Conservation (phyloP, 805 yeast species). For the Wickerhamiella sergipiensis region DNA sequence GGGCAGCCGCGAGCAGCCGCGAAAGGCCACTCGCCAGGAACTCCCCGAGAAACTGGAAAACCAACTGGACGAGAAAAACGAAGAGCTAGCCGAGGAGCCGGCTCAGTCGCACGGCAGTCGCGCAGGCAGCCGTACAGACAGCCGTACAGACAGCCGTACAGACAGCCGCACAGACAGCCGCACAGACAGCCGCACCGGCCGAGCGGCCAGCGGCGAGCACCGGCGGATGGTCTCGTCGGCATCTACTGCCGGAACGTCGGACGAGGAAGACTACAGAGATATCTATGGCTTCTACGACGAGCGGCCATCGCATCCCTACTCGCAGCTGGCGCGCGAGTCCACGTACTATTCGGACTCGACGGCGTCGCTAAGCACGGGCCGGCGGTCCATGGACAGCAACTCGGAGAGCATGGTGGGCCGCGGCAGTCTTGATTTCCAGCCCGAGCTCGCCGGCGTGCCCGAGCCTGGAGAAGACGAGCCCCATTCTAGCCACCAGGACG, state of each 20-base stretch:
- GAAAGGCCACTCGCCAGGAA: too few relatives aligned
- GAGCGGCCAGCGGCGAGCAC: neutral
- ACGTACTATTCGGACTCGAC: constrained; percentile 14
- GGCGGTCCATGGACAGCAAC: constrained; percentile 14
- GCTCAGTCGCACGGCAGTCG: too few relatives aligned
- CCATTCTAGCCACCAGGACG: neutral
- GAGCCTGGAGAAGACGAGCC: constrained; percentile 5
- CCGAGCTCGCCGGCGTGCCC: constrained; percentile 10
- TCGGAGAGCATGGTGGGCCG: constrained; percentile 4
- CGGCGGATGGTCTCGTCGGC: neutral
- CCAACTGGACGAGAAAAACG: too few relatives aligned
- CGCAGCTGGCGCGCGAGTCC: constrained; percentile 8
- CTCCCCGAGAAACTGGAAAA: too few relatives aligned
- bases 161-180: neutral
- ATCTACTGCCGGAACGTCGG: neutral
- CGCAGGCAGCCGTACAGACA: too few relatives aligned
- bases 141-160: too few relatives aligned
- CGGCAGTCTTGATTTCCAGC: constrained; percentile 9
- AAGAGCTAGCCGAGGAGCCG: too few relatives aligned
- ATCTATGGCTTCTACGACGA: constrained; percentile 19
- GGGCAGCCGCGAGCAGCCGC: neutral
- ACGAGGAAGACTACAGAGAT: constrained; percentile 11
- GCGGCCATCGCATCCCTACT: constrained; percentile 15
- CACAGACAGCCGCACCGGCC: too few relatives aligned
- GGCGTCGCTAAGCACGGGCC: constrained; percentile 21